Base-by-base conservation (phyloP, 345 rosid genomes). In the Lepidium aucheri region DNA sequence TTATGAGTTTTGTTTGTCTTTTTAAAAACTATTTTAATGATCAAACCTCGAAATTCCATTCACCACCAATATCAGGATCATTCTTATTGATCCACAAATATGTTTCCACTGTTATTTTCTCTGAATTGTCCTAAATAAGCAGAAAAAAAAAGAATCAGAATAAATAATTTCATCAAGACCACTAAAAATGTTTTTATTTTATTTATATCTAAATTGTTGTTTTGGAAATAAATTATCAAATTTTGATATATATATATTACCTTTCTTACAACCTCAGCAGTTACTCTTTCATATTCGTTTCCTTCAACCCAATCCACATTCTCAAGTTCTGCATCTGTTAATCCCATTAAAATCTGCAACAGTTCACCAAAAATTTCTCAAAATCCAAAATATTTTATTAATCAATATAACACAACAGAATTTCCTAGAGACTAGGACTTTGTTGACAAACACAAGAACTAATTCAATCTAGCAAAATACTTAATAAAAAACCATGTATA, bases 41-140 rank as follows among this genome's bases (percentile, higher is more conserved):
- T 12, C 63, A 24, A 16, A 93, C 96, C 96, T 90, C 86, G 24
- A 93, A 88, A 78, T 88, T 79, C 97, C 98, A 90, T 6, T 88
- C 89, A 32, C 98, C 98, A 54, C 51, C 79, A 75, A 93, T 75
- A 73, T 84, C 70, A 8, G 90, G 88, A 78, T 93, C 97, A 44
- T 71, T 45, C 20, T 72, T 60, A 62, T 88, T 59, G 26, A 47
- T 16, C 96, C 98, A 90, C 43, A 86, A 78, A 40, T 90, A 93
- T 28, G 95, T 73, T 46, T 82, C 18, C 56, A 81, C 86, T 68
- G 78, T 65, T 69, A 83, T 60, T 63, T 73, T 83, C 51, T 75
- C 77, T 14, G 81, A 76, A 74, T 44, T 32, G 28, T 80, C 90
- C 96, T 92, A 82, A 72, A 75, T 64, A 47, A 16, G 39, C 47